Evolutionary conservation across 345 rosid species (phyloP), one percentile per base, ranked within the genome.

Genomic region (Xanthoceras sorbifolium): DNA sequence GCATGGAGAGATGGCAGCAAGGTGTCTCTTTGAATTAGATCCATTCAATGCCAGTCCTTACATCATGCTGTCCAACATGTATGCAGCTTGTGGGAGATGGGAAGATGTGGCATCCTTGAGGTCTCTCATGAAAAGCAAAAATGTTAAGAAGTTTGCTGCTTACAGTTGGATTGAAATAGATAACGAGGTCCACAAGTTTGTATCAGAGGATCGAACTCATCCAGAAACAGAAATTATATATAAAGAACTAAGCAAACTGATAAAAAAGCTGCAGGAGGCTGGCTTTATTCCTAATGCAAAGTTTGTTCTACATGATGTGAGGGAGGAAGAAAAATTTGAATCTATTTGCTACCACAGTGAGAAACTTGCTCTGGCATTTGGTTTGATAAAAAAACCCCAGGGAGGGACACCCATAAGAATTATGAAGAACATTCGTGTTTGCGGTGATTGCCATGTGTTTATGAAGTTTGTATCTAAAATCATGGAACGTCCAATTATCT

Each of bases 341-440:
- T 86, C 91, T 72, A 81, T 88, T 48, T 82, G 82, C 78, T 86
- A 85, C 78, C 93, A 88, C 68, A 85, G 91, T 52, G 91, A 88
- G 83, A 90, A 90, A 74, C 88, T 88, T 72, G 91, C 93, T 71
- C 84, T 88, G 64, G 91, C 88, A 67, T 90, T 78, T 79, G 77
- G 85, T 32, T 82, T 90, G 86, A 82, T 83, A 1, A 90, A 80
- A 80, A 85, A 73, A 72, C 82, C 78, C 65, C 29, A 69, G 25
- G 79, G 80, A 62, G 79, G 61, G 42, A 69, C 78, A 78, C 88
- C 91, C 40, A 83, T 88, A 69, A 78, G 88, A 80, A 90, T 90
- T 69, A 70, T 90, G 72, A 90, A 90, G 82, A 90, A 90, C 75
- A 88, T 88, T 72, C 88, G 93, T 12, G 90, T 85, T 72, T 88